A percentile compares a stretch with the other conserved stretches of the same genome.
Evolutionary conservation across 2,329 filamentous ascomycete species (phyloP).

Genomic region (Aureobasidium leucospermi): DNA sequence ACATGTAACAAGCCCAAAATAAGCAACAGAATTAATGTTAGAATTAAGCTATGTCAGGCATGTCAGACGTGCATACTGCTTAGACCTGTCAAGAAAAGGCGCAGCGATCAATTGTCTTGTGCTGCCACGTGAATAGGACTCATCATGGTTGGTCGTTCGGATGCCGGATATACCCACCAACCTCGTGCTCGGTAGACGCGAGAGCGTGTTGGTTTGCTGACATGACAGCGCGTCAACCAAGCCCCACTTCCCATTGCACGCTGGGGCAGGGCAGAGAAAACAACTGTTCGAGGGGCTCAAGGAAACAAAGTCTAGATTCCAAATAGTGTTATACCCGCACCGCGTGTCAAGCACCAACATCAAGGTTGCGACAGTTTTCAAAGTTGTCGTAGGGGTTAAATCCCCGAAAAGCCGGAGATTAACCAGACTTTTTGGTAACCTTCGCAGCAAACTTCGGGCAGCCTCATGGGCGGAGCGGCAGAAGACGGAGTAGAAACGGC

Average conservation of each 20-base stretch:
- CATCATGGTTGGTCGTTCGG: not conserved
- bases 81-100: not conserved
- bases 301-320: not conserved
- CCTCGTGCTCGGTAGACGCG: not conserved
- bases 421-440: not conserved
- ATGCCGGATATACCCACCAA: not conserved
- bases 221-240: not conserved
- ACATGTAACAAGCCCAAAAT: not conserved
- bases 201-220: not conserved
- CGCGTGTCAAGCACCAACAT: not conserved
- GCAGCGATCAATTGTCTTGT: not conserved
- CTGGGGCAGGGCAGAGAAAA: not conserved
- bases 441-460: not conserved
- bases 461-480: not conserved
- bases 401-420: not conserved
- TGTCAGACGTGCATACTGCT: not conserved
- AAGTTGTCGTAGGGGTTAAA: not conserved
- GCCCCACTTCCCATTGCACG: not conserved
- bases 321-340: not conserved
- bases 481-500: not conserved
- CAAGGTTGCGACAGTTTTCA: not conserved
- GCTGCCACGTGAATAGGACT: not conserved
- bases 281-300: not conserved
- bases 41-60: not conserved
- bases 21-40: conserved; percentile 1